These are phyloP conservation scores for Stagonosporopsis chrysanthemi DNA, from an alignment of 2,329 filamentous ascomycete species.

Conservation along the genomic window DNA sequence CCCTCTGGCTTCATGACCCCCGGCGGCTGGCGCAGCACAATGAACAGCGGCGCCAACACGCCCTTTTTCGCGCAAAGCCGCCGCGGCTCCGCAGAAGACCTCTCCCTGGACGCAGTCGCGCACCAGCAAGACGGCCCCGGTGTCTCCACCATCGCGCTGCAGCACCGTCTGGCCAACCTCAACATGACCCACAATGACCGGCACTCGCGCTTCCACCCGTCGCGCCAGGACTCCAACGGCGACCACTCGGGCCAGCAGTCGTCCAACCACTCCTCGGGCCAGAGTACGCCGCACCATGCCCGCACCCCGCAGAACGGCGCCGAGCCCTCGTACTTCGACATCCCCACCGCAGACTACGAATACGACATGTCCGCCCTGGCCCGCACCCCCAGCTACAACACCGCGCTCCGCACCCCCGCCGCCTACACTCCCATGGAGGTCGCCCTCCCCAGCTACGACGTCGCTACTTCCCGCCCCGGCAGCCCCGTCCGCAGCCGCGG, in stretches of 20 bases:
- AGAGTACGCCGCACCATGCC: constrained; percentile 42
- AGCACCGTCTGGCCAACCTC: constrained; percentile 70
- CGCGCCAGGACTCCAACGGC: constrained; percentile 14
- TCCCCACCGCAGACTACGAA: constrained; percentile 44
- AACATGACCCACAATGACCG: constrained; percentile 48
- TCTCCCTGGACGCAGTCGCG: constrained; percentile 61
- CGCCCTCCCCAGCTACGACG: constrained; percentile 55
- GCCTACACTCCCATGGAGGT: constrained; percentile 48
- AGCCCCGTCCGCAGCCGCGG: constrained; percentile 45
- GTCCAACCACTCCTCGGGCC: constrained; percentile 45
- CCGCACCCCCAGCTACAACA: constrained; percentile 61
- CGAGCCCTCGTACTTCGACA: constrained; percentile 35
- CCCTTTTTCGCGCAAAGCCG: constrained; percentile 76
- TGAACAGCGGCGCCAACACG: constrained; percentile 68
- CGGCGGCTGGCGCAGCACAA: constrained; percentile 65
- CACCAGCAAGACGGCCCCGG: constrained; percentile 45
- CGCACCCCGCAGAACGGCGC: constrained; percentile 33
- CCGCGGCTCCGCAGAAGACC: constrained; percentile 81
- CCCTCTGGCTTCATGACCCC: constrained; percentile 82
- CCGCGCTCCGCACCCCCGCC: constrained; percentile 56
- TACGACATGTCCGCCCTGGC: constrained; percentile 57
- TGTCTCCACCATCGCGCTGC: constrained; percentile 68
- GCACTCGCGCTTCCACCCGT: constrained; percentile 32
- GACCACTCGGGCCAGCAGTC: constrained; percentile 24
- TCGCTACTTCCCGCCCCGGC: constrained; percentile 54